Evolutionary conservation across 2,329 filamentous ascomycete species (phyloP), one percentile per base, ranked within the genome.

Genomic region (Talaromyces amestolkiae): DNA sequence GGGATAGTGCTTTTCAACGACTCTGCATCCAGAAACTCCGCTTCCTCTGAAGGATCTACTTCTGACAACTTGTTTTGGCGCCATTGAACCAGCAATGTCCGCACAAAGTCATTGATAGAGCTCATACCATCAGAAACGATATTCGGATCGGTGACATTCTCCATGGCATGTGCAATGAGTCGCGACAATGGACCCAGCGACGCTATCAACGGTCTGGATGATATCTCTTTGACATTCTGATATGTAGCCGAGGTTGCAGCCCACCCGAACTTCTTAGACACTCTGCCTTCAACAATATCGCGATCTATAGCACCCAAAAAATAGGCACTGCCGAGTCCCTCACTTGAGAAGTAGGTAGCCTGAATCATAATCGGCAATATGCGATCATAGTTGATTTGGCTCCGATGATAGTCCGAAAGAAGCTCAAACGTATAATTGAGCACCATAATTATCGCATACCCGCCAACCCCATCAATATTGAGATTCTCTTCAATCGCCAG

Each of bases 361-460:
- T 86, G 86, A 39, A 91, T 81, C 43, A 91, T 80, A 0, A 91
- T 81, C 0, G 92, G 91, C 10, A 97, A 81, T 22, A 97, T 80
- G 10, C 82, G 78, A 69, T 92, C 86, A 76, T 89, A 90, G 71
- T 92, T 82, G 45, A 96, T 74, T 56, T 83, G 79, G 6, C 79
- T 77, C 68, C 84, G 84, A 65, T 89, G 84, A 3, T 79, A 75
- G 61, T 88, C 85, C 0, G 89, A 87, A 8, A 96, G 78, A 31
- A 90, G 81, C 3, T 90, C 88, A 70, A 96, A 93, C 1, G 87
- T 87, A 73, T 92, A 91, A 70, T 90, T 92, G 68, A 96, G 79
- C 0, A 91, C 88, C 71, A 95, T 83, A 0, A 89, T 85, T 35
- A 94, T 85, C 6, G 80, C 79, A 58, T 79, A 75, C 24, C 77